phyloP scores from a whole-genome alignment of 345 rosid species.

The Pugionium dolabratum region DNA sequence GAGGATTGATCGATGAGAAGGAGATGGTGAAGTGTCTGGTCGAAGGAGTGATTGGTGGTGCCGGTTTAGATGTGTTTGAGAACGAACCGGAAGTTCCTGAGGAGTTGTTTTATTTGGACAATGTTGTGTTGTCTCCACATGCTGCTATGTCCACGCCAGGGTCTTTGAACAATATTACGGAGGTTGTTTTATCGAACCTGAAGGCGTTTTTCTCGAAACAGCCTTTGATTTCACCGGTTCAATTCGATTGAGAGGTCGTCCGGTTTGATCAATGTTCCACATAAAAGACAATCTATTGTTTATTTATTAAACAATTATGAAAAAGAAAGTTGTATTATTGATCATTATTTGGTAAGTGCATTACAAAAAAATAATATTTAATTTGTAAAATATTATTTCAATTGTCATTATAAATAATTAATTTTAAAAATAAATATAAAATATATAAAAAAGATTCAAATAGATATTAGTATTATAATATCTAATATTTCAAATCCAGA shows the following conservation, averaged over 20 bases:
- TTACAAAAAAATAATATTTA: too few relatives aligned
- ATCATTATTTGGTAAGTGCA: too few relatives aligned
- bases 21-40: conserved; percentile 62
- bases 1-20: conserved; percentile 39
- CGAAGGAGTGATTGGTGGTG: conserved; percentile 67
- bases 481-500: too few relatives aligned
- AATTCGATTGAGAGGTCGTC: conserved; percentile 22
- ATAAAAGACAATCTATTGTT: too few relatives aligned
- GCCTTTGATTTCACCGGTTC: conserved; percentile 51
- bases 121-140: conserved; percentile 79
- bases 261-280: conserved; percentile 3
- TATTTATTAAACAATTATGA: too few relatives aligned
- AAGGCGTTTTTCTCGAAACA: conserved; percentile 62
- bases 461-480: too few relatives aligned
- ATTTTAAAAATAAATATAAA: too few relatives aligned
- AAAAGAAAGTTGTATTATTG: too few relatives aligned
- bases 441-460: too few relatives aligned
- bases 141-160: conserved; percentile 54
- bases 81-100: conserved; percentile 62
- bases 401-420: too few relatives aligned
- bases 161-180: conserved; percentile 42
- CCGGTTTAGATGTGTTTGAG: conserved; percentile 84
- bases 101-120: conserved; percentile 56
- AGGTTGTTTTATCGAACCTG: conserved; percentile 53
- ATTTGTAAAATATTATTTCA: too few relatives aligned